Conservation (phyloP, 441 rosid species). For the Hura crepitans region DNA sequence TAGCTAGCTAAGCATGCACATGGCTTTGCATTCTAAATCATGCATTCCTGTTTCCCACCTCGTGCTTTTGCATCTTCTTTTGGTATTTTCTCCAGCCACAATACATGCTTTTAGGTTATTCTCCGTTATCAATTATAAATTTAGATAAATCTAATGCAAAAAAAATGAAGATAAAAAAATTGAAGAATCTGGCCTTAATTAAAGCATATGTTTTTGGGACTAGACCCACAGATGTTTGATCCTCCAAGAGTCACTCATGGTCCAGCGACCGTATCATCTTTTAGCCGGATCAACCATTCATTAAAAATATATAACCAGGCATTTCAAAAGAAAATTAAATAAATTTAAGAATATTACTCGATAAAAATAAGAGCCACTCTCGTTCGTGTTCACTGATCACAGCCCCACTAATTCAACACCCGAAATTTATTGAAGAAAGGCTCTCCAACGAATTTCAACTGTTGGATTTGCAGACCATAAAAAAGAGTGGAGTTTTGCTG, state of each 20-base stretch:
- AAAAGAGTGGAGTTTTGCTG: not conserved
- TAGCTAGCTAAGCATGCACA: not conserved
- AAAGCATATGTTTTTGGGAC: conserved; percentile 5
- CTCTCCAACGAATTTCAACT: too few species aligned
- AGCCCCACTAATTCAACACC: too few species aligned
- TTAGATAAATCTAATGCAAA: too few species aligned
- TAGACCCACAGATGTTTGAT: conserved; percentile 18
- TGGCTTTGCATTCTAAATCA: not conserved
- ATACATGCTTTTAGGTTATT: not conserved
- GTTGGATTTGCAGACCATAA: too few species aligned
- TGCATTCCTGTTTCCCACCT: not conserved
- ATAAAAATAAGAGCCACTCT: too few species aligned
- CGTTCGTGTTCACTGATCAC: too few species aligned
- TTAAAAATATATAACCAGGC: not conserved
- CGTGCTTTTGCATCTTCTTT: not conserved
- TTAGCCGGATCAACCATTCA: not conserved
- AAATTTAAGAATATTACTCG: too few species aligned
- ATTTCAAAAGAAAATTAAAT: not conserved
- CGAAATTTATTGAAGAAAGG: too few species aligned
- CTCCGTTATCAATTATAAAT: not conserved
- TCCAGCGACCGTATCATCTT: conserved; percentile 16
- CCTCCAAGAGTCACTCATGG: conserved; percentile 9
- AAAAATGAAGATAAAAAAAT: not conserved
- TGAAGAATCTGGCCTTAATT: conserved; percentile 4
- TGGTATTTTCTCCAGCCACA: not conserved